Conservation (phyloP, 495 filamentous ascomycete species). For the Penicillium mononematosum region DNA sequence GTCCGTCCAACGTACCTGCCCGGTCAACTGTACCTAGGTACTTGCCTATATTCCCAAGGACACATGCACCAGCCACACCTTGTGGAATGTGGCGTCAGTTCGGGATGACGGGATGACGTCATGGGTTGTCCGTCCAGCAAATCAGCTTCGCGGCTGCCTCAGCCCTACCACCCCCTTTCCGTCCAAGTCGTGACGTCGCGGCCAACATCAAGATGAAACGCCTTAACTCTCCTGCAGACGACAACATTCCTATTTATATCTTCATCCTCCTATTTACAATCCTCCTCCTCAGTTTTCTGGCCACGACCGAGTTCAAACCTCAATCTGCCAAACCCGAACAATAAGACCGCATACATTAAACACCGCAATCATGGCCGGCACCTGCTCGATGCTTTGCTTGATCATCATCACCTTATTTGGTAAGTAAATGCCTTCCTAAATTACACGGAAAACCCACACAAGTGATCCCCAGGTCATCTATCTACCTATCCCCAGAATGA, state of each 20-base stretch:
- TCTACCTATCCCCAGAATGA: not conserved
- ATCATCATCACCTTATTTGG: conserved; percentile 60
- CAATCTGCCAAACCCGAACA: not conserved
- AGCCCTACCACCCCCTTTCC: conserved; percentile 8
- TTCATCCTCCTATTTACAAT: conserved; percentile 34
- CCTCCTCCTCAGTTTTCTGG: conserved; percentile 32
- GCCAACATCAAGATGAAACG: conserved; percentile 33
- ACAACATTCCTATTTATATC: conserved; percentile 35
- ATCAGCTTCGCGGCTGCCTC: conserved; percentile 7
- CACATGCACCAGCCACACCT: conserved; percentile 3
- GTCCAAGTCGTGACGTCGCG: conserved; percentile 22
- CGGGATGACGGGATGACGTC: conserved; percentile 12
- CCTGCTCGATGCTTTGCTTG: conserved; percentile 44
- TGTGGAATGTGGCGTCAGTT: conserved; percentile 1
- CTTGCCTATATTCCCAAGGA: not conserved
- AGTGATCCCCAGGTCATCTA: not conserved
- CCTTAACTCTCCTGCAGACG: conserved; percentile 26
- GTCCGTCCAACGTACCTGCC: conserved; percentile 4
- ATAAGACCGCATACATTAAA: not conserved
- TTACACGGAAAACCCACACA: not conserved
- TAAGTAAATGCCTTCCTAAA: conserved; percentile 35
- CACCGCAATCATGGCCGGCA: conserved; percentile 33
- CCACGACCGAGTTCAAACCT: conserved; percentile 26
- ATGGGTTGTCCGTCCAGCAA: not conserved
- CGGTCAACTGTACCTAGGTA: not conserved